These are phyloP conservation scores for Wallacemonas sp. DNA, from an alignment of 208 protist species.

Conservation along the genomic window DNA sequence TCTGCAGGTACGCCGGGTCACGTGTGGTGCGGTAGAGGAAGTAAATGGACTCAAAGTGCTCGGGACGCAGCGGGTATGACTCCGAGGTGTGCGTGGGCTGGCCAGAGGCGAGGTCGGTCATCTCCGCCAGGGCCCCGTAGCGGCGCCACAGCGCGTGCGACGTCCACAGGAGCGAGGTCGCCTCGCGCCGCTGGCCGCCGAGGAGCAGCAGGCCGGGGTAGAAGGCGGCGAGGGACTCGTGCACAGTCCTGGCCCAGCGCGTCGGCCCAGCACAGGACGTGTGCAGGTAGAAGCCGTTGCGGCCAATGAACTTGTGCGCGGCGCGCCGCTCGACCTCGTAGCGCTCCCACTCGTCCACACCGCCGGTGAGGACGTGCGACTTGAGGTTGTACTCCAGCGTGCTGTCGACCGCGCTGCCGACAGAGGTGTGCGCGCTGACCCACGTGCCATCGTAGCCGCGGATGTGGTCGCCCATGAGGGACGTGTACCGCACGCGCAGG, in stretches of 20 bases:
- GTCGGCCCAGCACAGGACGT: constrained; percentile 1
- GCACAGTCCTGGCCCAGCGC: constrained; percentile 19
- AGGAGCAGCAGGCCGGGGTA: constrained; percentile 76
- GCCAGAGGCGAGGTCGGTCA: constrained; percentile 23
- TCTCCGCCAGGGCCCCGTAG: constrained; percentile 82
- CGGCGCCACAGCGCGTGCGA: constrained; percentile 64
- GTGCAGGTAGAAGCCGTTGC: constrained; percentile 59
- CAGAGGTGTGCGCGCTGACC: constrained; percentile 21
- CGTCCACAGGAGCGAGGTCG: constrained; percentile 38
- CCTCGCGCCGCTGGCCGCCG: constrained; percentile 59
- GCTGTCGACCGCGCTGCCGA: constrained; percentile 80
- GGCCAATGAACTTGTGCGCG: constrained; percentile 24
- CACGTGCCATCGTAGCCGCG: constrained; percentile 34
- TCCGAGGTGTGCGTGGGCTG: neutral
- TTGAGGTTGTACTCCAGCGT: constrained; percentile 93
- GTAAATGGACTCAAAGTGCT: constrained; percentile 85
- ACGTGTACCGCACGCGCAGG: constrained; percentile 21
- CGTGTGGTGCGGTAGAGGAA: constrained; percentile 75
- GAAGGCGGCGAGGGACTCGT: constrained; percentile 73
- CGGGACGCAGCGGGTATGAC: constrained; percentile 83
- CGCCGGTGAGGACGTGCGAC: constrained; percentile 55
- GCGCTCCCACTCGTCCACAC: constrained; percentile 46
- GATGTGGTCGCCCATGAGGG: constrained; percentile 59
- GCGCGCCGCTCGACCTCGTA: constrained; percentile 39
- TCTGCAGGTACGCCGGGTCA: constrained; percentile 60